phyloP scores from a whole-genome alignment of 1,139 yeast genomes.

The Sugiyamaella novakii region DNA sequence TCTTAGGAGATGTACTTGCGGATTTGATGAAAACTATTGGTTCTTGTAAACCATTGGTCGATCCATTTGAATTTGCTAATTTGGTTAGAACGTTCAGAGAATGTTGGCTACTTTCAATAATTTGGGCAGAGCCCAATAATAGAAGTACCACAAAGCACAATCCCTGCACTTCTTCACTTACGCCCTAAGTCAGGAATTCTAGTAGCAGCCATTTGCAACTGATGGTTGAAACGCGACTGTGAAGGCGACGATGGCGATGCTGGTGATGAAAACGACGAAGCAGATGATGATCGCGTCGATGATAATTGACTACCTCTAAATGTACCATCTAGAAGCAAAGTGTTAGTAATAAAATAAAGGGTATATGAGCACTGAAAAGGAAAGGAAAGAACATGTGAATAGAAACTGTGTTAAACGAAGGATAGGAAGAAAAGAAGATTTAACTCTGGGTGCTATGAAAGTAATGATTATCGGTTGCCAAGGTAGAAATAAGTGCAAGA shows the following conservation, averaged over 20 bases:
- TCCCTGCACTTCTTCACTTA: conserved; percentile 5
- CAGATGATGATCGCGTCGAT: conserved; percentile 16
- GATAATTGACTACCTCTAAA: conserved; percentile 9
- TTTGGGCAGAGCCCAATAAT: too few species aligned
- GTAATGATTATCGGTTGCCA: too few species aligned
- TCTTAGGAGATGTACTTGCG: conserved; percentile 7
- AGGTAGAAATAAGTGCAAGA: too few species aligned
- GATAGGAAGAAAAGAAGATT: too few species aligned
- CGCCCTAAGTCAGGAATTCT: conserved; percentile 20
- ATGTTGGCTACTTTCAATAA: too few species aligned
- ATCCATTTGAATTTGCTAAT: conserved; percentile 5
- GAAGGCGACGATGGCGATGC: conserved; percentile 22
- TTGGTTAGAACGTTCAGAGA: too few species aligned
- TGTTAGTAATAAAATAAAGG: too few species aligned
- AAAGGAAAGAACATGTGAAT: too few species aligned
- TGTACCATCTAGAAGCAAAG: conserved; percentile 9
- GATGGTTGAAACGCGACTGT: conserved; percentile 17
- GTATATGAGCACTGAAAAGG: too few species aligned
- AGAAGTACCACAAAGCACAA: background rate
- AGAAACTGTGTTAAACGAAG: too few species aligned
- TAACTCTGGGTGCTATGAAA: too few species aligned
- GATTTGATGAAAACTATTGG: conserved; percentile 22
- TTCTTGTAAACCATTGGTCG: conserved; percentile 20
- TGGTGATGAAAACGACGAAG: conserved; percentile 22
- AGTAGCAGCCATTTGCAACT: conserved; percentile 20